Base-by-base conservation (phyloP, 202 grass and related monocot genomes). In the Hordeum pubiflorum region DNA sequence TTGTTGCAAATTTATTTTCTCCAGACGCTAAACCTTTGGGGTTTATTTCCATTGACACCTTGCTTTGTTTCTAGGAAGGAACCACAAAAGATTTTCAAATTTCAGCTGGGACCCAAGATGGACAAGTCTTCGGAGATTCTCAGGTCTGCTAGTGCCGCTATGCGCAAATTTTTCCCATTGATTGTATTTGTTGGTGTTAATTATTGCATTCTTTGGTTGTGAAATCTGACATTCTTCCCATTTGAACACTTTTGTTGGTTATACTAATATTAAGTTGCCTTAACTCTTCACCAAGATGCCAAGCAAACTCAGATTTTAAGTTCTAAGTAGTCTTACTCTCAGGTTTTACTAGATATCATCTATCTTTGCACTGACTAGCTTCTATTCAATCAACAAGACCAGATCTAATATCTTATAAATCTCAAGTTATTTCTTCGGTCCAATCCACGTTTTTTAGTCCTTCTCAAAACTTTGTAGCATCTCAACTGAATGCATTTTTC, bases 91-190 rank as follows among this genome's bases (percentile, higher is more conserved):
- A 85, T 79, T 88, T 97, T 77, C 92, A 94, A 82, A 91, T 97
- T 84, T 87, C 90, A 63, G 79, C 95, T 44, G 92, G 95, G 33
- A 93, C 92, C 43, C 83, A 92, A 79, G 95, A 97, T 88, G 95
- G 92, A 77, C 79, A 85, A 63, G 52, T 83, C 74, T 97, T 97
- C 80, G 82, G 93, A 27, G 82, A 78, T 91, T 97, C 90, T 80
- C 92, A 97, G 95, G 95, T 97, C 18, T 89, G 41, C 43, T 72
- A 67, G 24, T 58, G 8, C 77, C 23, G 26, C 26, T 37, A 54
- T 76, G 76, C 36, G 44, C 34, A 48, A 75, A 63, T 34, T 71
- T 18, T 24, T 2, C 14, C n/a, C 21, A 10, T 63, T 61, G 12
- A 65, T 86, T 79, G 54, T 43, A 44, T 81, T 24, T 37, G 37